These are phyloP conservation scores for Neonectria faginata DNA, from an alignment of 2,329 filamentous ascomycete genomes.

Conservation along the genomic window DNA sequence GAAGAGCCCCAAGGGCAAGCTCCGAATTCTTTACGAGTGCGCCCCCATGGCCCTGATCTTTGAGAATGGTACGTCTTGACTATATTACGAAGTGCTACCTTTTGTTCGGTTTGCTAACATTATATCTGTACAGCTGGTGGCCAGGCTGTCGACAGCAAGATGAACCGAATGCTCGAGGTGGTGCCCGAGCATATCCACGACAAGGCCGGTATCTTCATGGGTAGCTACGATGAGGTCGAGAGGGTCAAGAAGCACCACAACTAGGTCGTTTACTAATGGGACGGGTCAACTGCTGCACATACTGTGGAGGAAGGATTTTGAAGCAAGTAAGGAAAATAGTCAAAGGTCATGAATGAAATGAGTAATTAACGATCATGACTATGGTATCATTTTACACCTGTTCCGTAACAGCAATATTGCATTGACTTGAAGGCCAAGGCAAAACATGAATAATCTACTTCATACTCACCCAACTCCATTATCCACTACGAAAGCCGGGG, in stretches of 20 bases:
- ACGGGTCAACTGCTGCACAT: conserved; percentile 12
- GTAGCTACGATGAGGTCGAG: conserved; percentile 93
- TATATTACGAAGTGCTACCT: neutral
- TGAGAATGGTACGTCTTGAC: conserved; percentile 82
- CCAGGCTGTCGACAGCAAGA: conserved; percentile 89
- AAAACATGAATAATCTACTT: too few species aligned
- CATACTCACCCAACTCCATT: neutral
- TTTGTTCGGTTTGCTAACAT: conserved; percentile 43
- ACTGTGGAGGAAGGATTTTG: conserved; percentile 33
- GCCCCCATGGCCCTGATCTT: conserved; percentile 99
- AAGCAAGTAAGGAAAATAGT: conserved; percentile 40
- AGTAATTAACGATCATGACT: conserved; percentile 43
- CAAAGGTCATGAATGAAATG: conserved; percentile 40
- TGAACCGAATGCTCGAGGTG: conserved; percentile 90
- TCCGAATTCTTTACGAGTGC: conserved; percentile 97
- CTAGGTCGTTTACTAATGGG: conserved; percentile 31
- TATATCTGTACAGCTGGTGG: conserved; percentile 76
- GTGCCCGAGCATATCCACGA: conserved; percentile 95
- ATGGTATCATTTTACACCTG: neutral
- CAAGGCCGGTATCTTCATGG: conserved; percentile 94
- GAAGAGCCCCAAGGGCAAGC: conserved; percentile 98
- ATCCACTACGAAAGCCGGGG: conserved; percentile 63
- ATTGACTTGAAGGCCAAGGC: neutral
- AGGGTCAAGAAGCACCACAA: conserved; percentile 89
- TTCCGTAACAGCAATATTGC: neutral